A percentile compares a stretch with the other conserved stretches of the same genome.
These are phyloP conservation scores for Telfairia occidentalis DNA, from an alignment of 331 rosid genomes.

Conservation along the genomic window DNA sequence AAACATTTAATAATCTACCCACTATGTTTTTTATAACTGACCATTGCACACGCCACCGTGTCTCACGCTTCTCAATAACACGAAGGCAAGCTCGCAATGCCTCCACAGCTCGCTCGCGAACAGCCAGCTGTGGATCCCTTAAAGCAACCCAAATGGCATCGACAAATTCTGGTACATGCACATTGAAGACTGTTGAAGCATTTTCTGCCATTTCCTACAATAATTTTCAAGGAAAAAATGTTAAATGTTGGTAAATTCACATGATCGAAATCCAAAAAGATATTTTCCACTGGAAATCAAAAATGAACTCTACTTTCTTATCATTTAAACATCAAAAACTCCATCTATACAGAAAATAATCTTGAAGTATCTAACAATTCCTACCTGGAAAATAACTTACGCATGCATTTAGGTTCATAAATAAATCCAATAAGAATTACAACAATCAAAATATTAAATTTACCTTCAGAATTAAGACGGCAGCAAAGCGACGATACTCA, in stretches of 20 bases:
- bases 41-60: constrained; percentile 99
- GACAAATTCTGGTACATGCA: constrained; percentile 93
- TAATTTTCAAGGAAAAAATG: not conserved
- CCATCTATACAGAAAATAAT: not conserved
- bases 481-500: constrained; percentile 90
- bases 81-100: constrained; percentile 96
- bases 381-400: not conserved
- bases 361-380: not conserved
- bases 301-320: not conserved
- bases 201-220: constrained; percentile 97
- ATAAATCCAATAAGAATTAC: not conserved
- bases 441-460: constrained; percentile 15
- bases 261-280: not conserved
- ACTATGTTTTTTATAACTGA: constrained; percentile 21
- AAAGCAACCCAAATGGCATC: constrained; percentile 98
- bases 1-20: not conserved
- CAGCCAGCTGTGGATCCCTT: constrained; percentile 78
- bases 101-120: constrained; percentile 95
- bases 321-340: not conserved
- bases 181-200: constrained; percentile 93
- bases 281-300: not conserved
- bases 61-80: constrained; percentile 90
- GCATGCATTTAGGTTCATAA: not conserved
- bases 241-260: not conserved
- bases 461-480: constrained; percentile 89